Percentiles rank a stretch among this genome's conserved stretches.
phyloP scores from a whole-genome alignment of 2,329 filamentous ascomycete genomes.

The Corinectria fuckeliana region DNA sequence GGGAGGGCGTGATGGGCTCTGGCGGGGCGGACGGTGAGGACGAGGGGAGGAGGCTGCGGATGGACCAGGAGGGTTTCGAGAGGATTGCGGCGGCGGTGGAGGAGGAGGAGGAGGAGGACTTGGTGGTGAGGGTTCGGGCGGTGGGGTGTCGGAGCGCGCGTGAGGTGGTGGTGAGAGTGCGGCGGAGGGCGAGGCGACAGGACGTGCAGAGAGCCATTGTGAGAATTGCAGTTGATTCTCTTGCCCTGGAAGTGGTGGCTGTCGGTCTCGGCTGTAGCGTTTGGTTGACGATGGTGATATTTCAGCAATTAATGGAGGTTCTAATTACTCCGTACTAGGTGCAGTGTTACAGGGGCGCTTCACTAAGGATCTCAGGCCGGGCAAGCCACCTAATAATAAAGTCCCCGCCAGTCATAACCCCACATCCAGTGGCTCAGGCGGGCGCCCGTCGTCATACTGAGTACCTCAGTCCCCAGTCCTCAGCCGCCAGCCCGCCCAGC shows the following conservation, averaged over 20 bases:
- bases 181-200: conserved; percentile 41
- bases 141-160: conserved; percentile 12
- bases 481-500: conserved; percentile 10
- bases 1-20: conserved; percentile 64
- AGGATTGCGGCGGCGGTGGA: conserved; percentile 55
- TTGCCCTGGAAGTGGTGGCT: neutral
- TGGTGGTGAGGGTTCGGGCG: conserved; percentile 20
- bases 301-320: neutral
- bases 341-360: neutral
- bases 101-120: conserved; percentile 16
- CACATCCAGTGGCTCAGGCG: conserved; percentile 28
- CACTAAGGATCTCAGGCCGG: neutral
- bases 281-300: neutral
- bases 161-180: conserved; percentile 21
- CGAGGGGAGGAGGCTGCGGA: conserved; percentile 72
- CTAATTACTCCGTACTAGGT: too few species aligned
- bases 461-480: conserved; percentile 20
- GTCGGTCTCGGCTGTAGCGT: neutral
- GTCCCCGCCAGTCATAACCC: neutral
- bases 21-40: conserved; percentile 35
- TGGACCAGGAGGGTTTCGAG: conserved; percentile 81
- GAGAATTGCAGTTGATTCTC: neutral
- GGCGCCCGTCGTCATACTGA: conserved; percentile 36
- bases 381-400: too few species aligned
- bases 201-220: conserved; percentile 42